Evolutionary conservation across 2,329 filamentous ascomycete genomes (phyloP), one percentile per base, ranked within the genome.

Genomic region (Microdochium trichocladiopsis): DNA sequence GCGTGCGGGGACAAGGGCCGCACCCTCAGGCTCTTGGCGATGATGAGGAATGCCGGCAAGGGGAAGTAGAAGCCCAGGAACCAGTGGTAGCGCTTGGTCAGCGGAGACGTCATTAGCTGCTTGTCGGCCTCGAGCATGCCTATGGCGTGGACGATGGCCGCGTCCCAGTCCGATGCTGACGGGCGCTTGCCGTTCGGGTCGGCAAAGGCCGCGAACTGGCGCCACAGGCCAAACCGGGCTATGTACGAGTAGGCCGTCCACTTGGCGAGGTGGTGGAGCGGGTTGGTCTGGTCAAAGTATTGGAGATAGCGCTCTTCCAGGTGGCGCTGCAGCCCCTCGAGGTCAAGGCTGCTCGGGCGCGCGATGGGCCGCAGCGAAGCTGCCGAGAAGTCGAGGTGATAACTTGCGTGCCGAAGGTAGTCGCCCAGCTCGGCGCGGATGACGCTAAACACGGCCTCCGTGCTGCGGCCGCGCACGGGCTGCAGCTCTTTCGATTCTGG

Each of bases 361-460:
- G 63, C 63, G 4, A 70, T 6, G 0, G 61, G 49, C 4, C 66
- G 66, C 49, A 71, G 52, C 0, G 54, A 51, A 0, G 71, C 67
- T 12, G 64, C 67, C 22, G 61, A 64, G 23, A 71, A 66, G 10
- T 66, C 66, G 12, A 74, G 60, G 21, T 69, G 61, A 21, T 62
- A 71, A 1, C 56, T 25, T 2, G 58, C 60, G 21, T 70, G 64
- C 1, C 72, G 69, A 12, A 68, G 48, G 4, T 62, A 67, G 1
- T 78, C 67, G 0, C 61, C 72, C 6, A 77, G 18, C 45, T 73
- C 68, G 48, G 67, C 60, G 9, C 73, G 68, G 0, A 74, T 60
- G 4, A 74, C 64, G 21, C 60, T 56, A 51, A 75, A 78, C 0
- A 76, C 25, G 0, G 72, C 66, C 3, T 78, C 75, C 0, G 71